Evolutionary conservation across 352 stramenopile species (phyloP).

Genomic region (Phytophthora idaei): DNA sequence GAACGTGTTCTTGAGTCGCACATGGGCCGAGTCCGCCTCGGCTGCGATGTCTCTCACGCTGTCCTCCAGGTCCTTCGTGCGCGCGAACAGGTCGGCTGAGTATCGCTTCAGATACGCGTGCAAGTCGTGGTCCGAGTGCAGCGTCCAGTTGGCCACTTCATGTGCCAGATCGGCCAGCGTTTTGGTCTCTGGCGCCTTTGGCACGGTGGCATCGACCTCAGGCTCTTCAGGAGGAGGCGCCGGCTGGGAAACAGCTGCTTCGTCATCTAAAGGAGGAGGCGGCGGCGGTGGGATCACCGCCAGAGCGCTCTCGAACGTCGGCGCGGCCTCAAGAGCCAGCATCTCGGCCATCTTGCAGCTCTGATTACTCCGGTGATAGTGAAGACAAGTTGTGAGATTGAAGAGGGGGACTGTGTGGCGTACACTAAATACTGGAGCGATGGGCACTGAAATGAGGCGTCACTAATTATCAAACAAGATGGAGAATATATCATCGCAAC

Average conservation of each 20-base stretch:
- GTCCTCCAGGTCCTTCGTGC: slow-evolving; percentile 78
- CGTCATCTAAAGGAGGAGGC: slow-evolving; percentile 10
- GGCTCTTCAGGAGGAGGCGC: neutral
- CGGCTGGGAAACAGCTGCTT: neutral
- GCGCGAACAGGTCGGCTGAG: slow-evolving; percentile 62
- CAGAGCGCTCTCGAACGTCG: slow-evolving; percentile 18
- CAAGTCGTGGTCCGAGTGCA: slow-evolving; percentile 77
- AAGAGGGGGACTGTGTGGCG: slow-evolving; percentile 5
- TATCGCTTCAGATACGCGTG: slow-evolving; percentile 70
- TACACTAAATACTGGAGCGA: neutral
- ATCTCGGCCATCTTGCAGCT: slow-evolving; percentile 31
- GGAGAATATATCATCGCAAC: too few species aligned
- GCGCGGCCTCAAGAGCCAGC: slow-evolving; percentile 39
- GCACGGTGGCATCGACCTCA: neutral
- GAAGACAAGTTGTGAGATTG: slow-evolving; percentile 23
- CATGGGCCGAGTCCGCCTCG: slow-evolving; percentile 69
- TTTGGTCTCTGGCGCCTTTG: slow-evolving; percentile 32
- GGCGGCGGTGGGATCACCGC: slow-evolving; percentile 27
- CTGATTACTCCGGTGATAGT: slow-evolving; percentile 28
- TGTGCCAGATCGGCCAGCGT: slow-evolving; percentile 50
- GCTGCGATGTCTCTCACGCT: slow-evolving; percentile 70
- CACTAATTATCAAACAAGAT: too few species aligned
- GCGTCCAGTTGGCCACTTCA: slow-evolving; percentile 67
- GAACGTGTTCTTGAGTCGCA: slow-evolving; percentile 84
- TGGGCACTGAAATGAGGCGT: too few species aligned